Evolutionary conservation across 257 asterid species (phyloP), one percentile per base, ranked within the genome.

Genomic region (Voacanga thouarsii): DNA sequence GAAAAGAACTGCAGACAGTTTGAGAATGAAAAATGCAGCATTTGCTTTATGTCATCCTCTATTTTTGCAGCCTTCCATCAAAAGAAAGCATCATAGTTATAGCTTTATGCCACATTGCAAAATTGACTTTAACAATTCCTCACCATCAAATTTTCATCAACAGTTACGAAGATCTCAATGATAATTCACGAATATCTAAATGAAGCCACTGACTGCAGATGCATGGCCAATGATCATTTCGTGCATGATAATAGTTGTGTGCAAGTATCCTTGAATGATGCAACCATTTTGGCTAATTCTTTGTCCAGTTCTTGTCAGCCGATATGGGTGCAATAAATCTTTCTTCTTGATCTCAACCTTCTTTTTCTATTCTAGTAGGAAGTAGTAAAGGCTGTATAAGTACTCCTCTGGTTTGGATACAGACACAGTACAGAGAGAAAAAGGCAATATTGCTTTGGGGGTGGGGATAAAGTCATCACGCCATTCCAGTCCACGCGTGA

Each of bases 401-500:
- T 75, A 72, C 73, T 56, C 61, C 44, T 49, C 78, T 33, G 68
- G 68, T 50, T 71, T 55, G 28, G n/a, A 74, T 72, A 77, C 82
- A 64, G 77, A 47, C 19, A 71, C 45, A 71, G 44, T 30, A 7
- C n/a, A 18, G 21, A 12, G 57, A 49, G 39, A 75, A 65, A 56
- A 63, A 71, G 56, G 50, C 61, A 12, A 24, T 75, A 26, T 71
- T 61, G 41, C 75, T 78, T 49, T 49, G 84, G 75, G 69, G 61
- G 70, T 78, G 75, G 79, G 74, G 81, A 75, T 53, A 79, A 80
- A 75, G 73, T 72, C 77, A 89, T 87, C 89, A 86, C 89, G 91
- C 89, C 86, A 83, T 77, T 84, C 90, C 85, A 84, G 68, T 74
- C 73, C 93, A 90, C 91, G 91, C 92, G 89, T 86, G 90, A 82